Evolutionary conservation across 345 rosid species (phyloP), one percentile per base, ranked within the genome.

Genomic region (Citrus hindsii): DNA sequence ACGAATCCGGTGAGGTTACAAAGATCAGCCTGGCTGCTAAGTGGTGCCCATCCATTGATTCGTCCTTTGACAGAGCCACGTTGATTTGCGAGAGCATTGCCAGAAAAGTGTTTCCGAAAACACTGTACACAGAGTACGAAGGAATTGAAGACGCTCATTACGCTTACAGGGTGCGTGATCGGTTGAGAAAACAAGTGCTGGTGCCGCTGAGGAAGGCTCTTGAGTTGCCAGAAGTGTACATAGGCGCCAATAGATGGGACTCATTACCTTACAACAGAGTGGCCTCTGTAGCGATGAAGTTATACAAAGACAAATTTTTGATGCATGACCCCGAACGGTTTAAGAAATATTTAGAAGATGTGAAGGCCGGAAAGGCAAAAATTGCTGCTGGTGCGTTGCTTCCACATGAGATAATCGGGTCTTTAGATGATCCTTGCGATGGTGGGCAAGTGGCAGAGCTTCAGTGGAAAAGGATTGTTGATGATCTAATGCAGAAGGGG

Each of bases 11-110:
- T 0, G 66, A 83, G 21, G 6, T 74, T 0, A 77, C n/a, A 40
- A 86, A 87, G 70, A 58, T 91, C 40, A 84, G 92, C 72, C 87
- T 93, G 0, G 94, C 95, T 0, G 93, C 93, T 0, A 91, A 93
- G 40, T 93, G 97, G 93, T 91, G 94, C 32, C 93, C 94, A 0
- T 93, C 91, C 0, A 70, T 89, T 0, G 91, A 89, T 28, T 89
- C 91, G 1, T 86, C 93, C 0, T 91, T 88, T 25, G 94, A 91
- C 82, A 63, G 46, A 32, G 78, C 85, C 1, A 83, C 86, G 0
- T 75, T 91, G 79, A 73, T 91, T 2, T 88, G 93, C 67, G 95
- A 90, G 79, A 84, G 90, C 78, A 87, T 92, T 16, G 92, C 89
- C 0, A 86, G 82, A 25, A 90, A 69, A 61, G 53, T 92, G 0